Conservation (phyloP, 2,329 filamentous ascomycete genomes). For the Juglanconis sp. region DNA sequence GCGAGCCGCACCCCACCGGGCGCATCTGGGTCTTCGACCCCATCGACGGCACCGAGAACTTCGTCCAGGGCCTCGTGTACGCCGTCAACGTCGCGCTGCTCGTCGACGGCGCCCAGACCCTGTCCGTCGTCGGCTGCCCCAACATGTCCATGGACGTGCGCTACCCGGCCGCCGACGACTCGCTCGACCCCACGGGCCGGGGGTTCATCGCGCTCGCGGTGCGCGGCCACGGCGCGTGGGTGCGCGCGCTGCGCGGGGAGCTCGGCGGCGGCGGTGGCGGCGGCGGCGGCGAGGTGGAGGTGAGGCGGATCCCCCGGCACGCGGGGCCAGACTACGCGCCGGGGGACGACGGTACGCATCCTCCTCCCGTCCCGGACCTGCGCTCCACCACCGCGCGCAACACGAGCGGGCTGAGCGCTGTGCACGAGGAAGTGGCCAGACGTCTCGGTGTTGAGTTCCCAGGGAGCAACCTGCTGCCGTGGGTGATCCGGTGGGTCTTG, state of each 20-base stretch:
- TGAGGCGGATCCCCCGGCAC: constrained; percentile 31
- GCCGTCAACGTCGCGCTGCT: constrained; percentile 56
- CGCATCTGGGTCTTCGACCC: constrained; percentile 59
- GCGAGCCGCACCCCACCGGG: constrained; percentile 32
- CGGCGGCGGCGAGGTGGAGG: constrained; percentile 14
- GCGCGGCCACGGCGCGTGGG: constrained; percentile 44
- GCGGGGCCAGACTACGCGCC: constrained; percentile 15
- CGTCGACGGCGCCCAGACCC: constrained; percentile 45
- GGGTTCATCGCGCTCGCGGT: constrained; percentile 53
- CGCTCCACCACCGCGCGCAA: constrained; percentile 46
- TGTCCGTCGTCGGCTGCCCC: constrained; percentile 48
- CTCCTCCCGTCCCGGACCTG: constrained; percentile 20
- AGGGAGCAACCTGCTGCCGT: constrained; percentile 51
- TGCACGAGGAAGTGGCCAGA: constrained; percentile 43
- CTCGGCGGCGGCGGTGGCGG: neutral
- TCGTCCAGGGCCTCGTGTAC: constrained; percentile 51
- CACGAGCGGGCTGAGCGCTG: constrained; percentile 43
- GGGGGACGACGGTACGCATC: constrained; percentile 1
- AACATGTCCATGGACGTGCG: constrained; percentile 32
- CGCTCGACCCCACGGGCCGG: constrained; percentile 38
- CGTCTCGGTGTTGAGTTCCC: constrained; percentile 41
- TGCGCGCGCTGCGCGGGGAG: constrained; percentile 36
- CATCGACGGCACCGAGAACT: constrained; percentile 59
- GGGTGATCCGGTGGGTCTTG: constrained; percentile 54
- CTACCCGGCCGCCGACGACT: constrained; percentile 39